Evolutionary conservation across 208 protist species (phyloP).

Genomic region (Vickermania spadyakhi): DNA sequence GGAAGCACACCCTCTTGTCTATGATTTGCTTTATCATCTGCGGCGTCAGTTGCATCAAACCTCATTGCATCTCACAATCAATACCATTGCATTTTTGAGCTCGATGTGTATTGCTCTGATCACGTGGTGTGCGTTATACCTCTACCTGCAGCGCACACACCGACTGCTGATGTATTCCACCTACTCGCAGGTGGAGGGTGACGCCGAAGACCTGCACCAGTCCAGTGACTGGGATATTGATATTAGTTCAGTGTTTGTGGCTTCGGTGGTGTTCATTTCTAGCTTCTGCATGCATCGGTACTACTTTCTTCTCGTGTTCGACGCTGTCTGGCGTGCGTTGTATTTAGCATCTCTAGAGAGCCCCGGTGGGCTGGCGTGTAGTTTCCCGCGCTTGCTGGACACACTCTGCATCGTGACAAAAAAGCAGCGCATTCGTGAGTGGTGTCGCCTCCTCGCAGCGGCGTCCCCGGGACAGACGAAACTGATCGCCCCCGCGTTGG

Average conservation of each 20-base stretch:
- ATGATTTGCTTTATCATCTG: neutral
- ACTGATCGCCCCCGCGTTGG: neutral
- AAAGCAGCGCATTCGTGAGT: neutral
- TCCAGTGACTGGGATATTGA: neutral
- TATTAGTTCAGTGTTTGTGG: neutral
- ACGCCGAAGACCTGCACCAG: neutral
- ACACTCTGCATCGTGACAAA: neutral
- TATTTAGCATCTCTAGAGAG: neutral
- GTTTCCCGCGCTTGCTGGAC: neutral
- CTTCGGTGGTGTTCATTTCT: neutral
- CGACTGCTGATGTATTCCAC: neutral
- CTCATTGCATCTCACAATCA: neutral
- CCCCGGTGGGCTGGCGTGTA: neutral
- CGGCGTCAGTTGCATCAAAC: neutral
- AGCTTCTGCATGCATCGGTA: neutral
- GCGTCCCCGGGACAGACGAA: too few relatives aligned
- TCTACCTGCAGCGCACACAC: neutral
- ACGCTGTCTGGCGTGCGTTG: neutral
- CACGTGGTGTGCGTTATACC: neutral
- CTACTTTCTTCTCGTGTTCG: slow-evolving; percentile 1
- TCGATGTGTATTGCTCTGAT: neutral
- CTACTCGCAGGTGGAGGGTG: neutral
- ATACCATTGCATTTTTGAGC: neutral
- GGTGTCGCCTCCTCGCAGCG: too few relatives aligned
- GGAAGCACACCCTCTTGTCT: too few relatives aligned